Conservation (phyloP, 352 stramenopile genomes). For the Pythium aristosporum region DNA sequence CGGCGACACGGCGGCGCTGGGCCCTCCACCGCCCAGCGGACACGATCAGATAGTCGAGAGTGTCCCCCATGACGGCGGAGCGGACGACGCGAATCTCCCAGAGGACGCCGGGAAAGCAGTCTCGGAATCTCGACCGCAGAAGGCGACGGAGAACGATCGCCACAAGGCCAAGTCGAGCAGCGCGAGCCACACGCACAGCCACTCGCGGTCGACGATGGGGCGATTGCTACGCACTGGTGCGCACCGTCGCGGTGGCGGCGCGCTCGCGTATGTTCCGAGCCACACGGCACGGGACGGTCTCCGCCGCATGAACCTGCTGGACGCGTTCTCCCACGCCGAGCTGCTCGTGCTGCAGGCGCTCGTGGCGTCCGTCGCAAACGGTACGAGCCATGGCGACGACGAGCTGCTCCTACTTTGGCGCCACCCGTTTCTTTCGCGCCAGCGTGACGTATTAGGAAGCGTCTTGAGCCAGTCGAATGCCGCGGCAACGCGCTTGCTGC, state of each 20-base stretch:
- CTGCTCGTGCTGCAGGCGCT: slow-evolving; percentile 57
- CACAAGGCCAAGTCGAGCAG: slow-evolving; percentile 7
- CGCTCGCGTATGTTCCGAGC: slow-evolving; percentile 9
- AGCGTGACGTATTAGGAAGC: slow-evolving; percentile 12
- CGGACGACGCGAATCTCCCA: not conserved
- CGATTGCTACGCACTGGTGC: not conserved
- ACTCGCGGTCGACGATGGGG: slow-evolving; percentile 24
- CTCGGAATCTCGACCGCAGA: too few relatives aligned
- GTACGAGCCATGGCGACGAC: slow-evolving; percentile 28
- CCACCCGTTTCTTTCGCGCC: slow-evolving; percentile 23
- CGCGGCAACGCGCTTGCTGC: slow-evolving; percentile 3
- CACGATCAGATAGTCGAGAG: not conserved
- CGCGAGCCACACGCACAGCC: slow-evolving; percentile 23
- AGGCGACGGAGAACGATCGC: too few relatives aligned
- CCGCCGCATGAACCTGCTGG: slow-evolving; percentile 32
- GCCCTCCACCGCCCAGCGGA: not conserved
- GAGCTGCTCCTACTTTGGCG: slow-evolving; percentile 10
- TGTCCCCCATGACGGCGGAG: not conserved
- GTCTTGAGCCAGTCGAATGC: slow-evolving; percentile 12
- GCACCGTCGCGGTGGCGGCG: not conserved
- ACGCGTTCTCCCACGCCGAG: slow-evolving; percentile 58
- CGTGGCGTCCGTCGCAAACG: slow-evolving; percentile 29
- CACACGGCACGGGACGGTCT: slow-evolving; percentile 2
- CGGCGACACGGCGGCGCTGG: not conserved
- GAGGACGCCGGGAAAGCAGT: not conserved